Evolutionary conservation across 495 filamentous ascomycete species (phyloP), one percentile per base, ranked within the genome.

Genomic region (Hypoxylon subgilvum): DNA sequence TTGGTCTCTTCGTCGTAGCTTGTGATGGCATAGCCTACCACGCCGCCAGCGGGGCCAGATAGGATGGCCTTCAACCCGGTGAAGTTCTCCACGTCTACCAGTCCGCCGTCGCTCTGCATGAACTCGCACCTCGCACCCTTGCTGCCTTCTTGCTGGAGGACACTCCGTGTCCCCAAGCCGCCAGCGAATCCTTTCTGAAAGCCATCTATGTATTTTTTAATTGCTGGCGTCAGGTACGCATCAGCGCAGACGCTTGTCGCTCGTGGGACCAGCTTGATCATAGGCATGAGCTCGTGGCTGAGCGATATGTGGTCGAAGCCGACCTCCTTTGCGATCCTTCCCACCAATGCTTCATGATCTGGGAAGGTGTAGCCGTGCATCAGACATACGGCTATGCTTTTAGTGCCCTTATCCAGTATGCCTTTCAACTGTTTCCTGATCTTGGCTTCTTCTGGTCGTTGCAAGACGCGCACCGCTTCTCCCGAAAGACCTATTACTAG

Each of bases 231-330:
- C 4, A 98, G 81, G 68, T 98, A 98, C 3, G 94, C 94, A 76
- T 98, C 94, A 4, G 93, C 94, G 21, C 91, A 95, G 7, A 94
- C 90, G 12, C 90, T 96, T 7, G 92, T 97, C 9, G 91, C 93
- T 48, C 94, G 79, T 19, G 93, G 88, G 0, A 92, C 87, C 6
- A 92, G 74, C 69, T 92, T 93, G 66, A 91, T 97, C 92, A 97
- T 98, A 19, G 94, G 94, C 85, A 96, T 96, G 21, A 91, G 77
- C 69, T 90, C 82, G 56, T 87, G 83, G 42, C 84, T 88, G 30
- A 90, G 75, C 42, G 85, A 82, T 72, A 97, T 83, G 67, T 92
- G 86, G 28, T 79, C 68, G 69, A 92, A 92, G 9, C 89, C 89
- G 60, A 92, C 82, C 46, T 90, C 84, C 57, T 70, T 75, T 0